These are phyloP conservation scores for Fragilaria radians DNA, from an alignment of 108 stramenopile species.

Conservation along the genomic window DNA sequence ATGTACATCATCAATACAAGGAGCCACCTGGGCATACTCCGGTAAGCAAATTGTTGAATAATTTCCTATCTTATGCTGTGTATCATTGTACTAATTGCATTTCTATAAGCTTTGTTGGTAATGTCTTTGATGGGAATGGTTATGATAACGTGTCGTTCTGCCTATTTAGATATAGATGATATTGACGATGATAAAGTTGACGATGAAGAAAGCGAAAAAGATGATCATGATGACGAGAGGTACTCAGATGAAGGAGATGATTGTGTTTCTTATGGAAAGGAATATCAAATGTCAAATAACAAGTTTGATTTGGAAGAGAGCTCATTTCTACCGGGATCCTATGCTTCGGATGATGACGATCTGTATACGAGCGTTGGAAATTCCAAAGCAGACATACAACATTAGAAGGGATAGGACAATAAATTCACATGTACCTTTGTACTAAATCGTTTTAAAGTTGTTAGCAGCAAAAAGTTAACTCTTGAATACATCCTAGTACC, in stretches of 20 bases:
- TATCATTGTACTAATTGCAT: not conserved
- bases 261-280: not conserved
- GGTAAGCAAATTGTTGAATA: not conserved
- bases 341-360: not conserved
- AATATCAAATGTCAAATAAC: too few species aligned
- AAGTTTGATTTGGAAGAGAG: not conserved
- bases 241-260: not conserved
- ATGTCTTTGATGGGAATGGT: not conserved
- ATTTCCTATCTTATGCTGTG: not conserved
- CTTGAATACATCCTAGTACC: too few species aligned
- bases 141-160: not conserved
- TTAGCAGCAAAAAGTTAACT: too few species aligned
- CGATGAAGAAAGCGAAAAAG: not conserved
- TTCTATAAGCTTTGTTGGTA: not conserved
- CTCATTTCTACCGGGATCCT: not conserved
- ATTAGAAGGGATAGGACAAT: too few species aligned
- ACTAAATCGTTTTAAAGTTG: too few species aligned
- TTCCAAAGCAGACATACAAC: too few species aligned
- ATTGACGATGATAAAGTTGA: not conserved
- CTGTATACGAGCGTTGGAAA: not conserved
- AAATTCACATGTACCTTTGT: too few species aligned
- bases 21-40: not conserved
- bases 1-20: constrained; percentile 4
- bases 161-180: not conserved
- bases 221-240: not conserved